A percentile compares a stretch with the other conserved stretches of the same genome.
phyloP scores from a whole-genome alignment of 1,284 basidiomycete genomes.

The Leccinum angustisporum region DNA sequence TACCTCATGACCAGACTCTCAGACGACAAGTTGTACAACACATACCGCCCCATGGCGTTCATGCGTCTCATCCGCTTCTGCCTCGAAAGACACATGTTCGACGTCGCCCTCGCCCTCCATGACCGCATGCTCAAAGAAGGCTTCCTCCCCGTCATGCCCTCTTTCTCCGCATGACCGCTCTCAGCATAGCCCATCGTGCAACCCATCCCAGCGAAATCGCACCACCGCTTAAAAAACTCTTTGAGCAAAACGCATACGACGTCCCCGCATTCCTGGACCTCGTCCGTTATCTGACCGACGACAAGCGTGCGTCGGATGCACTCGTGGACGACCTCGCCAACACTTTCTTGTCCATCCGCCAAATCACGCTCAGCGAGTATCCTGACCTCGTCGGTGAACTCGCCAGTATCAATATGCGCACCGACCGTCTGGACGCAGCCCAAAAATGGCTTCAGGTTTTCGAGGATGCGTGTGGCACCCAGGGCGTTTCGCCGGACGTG shows the following conservation, averaged over 20 bases:
- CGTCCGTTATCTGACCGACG: slow-evolving; percentile 33
- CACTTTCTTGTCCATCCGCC: slow-evolving; percentile 37
- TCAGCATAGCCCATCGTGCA: slow-evolving; percentile 23
- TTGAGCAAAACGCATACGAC: slow-evolving; percentile 37
- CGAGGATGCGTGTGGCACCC: slow-evolving; percentile 23
- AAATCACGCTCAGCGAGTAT: slow-evolving; percentile 35
- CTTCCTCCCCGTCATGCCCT: slow-evolving; percentile 39
- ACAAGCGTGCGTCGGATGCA: slow-evolving; percentile 28
- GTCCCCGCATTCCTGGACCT: slow-evolving; percentile 42
- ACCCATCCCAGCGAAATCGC: slow-evolving; percentile 26
- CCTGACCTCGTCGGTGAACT: slow-evolving; percentile 38
- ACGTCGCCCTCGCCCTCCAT: slow-evolving; percentile 41
- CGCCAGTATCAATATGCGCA: slow-evolving; percentile 37
- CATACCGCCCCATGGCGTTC: slow-evolving; percentile 29
- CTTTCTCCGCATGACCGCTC: slow-evolving; percentile 42
- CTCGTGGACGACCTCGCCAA: slow-evolving; percentile 38
- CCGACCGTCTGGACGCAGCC: slow-evolving; percentile 37
- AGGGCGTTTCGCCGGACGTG: slow-evolving; percentile 15
- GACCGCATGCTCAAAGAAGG: slow-evolving; percentile 43
- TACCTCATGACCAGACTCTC: slow-evolving; percentile 28
- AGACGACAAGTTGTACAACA: slow-evolving; percentile 28
- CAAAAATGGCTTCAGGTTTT: slow-evolving; percentile 35
- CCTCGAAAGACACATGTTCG: slow-evolving; percentile 32
- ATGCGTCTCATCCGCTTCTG: slow-evolving; percentile 29
- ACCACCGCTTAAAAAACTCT: slow-evolving; percentile 24